These are phyloP conservation scores for Fraxinus platypoda DNA, from an alignment of 305 asterid species.

Conservation along the genomic window DNA sequence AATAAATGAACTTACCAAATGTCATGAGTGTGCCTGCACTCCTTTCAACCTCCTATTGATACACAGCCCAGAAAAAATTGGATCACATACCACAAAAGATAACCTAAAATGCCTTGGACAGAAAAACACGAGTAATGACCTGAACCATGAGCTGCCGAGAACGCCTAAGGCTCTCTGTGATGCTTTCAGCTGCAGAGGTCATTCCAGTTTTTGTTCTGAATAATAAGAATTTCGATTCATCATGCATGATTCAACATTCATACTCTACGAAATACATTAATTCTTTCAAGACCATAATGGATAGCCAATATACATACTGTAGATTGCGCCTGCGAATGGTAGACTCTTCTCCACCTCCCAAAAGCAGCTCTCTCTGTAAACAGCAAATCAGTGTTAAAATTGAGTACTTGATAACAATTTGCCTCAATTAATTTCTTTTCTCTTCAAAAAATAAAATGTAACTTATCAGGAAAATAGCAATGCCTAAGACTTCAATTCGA, in stretches of 20 bases:
- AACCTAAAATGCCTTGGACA: conserved; percentile 4
- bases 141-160: conserved; percentile 97
- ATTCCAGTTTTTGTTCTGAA: conserved; percentile 90
- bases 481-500: not conserved
- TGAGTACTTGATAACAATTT: not conserved
- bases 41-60: conserved; percentile 81
- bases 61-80: conserved; percentile 13
- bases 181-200: conserved; percentile 97
- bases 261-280: conserved; percentile 10
- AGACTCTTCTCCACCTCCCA: conserved; percentile 98
- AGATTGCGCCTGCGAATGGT: conserved; percentile 84
- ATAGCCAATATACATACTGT: conserved; percentile 52
- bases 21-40: conserved; percentile 87
- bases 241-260: conserved; percentile 1
- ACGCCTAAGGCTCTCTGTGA: conserved; percentile 92
- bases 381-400: conserved; percentile 20
- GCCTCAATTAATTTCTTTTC: not conserved
- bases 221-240: not conserved
- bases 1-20: conserved; percentile 51
- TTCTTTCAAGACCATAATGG: not conserved
- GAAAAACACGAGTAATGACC: conserved; percentile 32
- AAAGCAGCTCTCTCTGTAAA: conserved; percentile 83
- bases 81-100: not conserved
- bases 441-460: not conserved
- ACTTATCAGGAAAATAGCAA: not conserved